Percentiles rank a stretch among this genome's conserved stretches.
Evolutionary conservation across 305 asterid species (phyloP).

Genomic region (Salvia sclarea): DNA sequence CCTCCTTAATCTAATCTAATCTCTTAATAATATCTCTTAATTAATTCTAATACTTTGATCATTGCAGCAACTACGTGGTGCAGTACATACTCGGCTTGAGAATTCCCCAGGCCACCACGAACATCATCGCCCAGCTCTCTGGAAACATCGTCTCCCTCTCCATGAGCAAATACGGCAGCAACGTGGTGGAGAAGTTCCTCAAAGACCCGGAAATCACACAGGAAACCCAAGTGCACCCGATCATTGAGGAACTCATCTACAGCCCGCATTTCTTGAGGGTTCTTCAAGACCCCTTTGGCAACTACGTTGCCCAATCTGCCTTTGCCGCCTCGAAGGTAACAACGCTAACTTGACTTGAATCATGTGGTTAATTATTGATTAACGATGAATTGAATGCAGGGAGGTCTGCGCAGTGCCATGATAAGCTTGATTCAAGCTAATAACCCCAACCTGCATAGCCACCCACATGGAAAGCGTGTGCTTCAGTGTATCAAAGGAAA

Average conservation of each 20-base stretch:
- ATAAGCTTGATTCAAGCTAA: constrained; percentile 28
- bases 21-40: too few species aligned
- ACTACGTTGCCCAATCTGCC: constrained; percentile 70
- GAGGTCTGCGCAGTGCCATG: constrained; percentile 35
- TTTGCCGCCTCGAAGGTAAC: constrained; percentile 37
- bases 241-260: constrained; percentile 46
- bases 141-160: constrained; percentile 48
- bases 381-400: constrained; percentile 48
- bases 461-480: constrained; percentile 71
- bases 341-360: too few species aligned
- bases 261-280: constrained; percentile 44
- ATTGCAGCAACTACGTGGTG: constrained; percentile 71
- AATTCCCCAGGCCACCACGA: constrained; percentile 22
- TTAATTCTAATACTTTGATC: too few species aligned
- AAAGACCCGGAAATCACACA: constrained; percentile 21
- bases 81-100: constrained; percentile 47
- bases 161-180: constrained; percentile 60
- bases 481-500: constrained; percentile 42
- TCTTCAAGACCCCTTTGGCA: constrained; percentile 66
- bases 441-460: constrained; percentile 51
- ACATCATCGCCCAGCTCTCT: constrained; percentile 34
- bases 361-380: too few species aligned
- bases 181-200: constrained; percentile 67
- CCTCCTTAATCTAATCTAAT: too few species aligned
- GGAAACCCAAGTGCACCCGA: constrained; percentile 20